Base-by-base conservation (phyloP, 805 yeast species). In the Hanseniaspora thailandica region DNA sequence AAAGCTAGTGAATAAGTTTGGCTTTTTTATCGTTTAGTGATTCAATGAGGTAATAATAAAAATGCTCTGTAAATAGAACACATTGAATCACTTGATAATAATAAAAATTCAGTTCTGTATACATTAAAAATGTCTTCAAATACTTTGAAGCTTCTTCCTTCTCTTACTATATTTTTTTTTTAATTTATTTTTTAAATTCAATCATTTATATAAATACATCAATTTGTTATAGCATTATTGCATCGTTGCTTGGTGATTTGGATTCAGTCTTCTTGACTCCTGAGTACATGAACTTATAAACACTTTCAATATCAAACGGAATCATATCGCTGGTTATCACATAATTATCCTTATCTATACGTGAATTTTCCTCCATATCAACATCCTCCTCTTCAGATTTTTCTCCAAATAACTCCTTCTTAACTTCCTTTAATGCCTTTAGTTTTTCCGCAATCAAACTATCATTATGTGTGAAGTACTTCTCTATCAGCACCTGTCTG, bases 341-440 rank as follows among this genome's bases (percentile, higher is more conserved):
- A 3, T 56, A 47, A 7, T 55, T 50, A 4, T 62, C 61, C n/a
- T 61, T 57, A n/a, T 52, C 57, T 26, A 52, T 54, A 9, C 40
- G 47, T 13, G 52, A 60, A 9, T 48, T 50, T 10, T 36, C 33
- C 1, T 49, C 54, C 23, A 55, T 58, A 22, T 54, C 58, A 31
- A 69, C 71, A 1, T 67, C 46, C 51, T 82, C 84, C 33, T 73
- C 71, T 39, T 72, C 74, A 0, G 82, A 79, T 13, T 26, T 34
- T 3, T 35, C 26, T 31, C 36, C 45, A 43, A 50, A 50, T 13
- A 50, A 20, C 15, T 34, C 35, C 45, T 50, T 50, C 25, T 50
- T 41, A 5, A 34, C 38, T n/a, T 50, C 26, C 22, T 50, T 50
- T 12, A 50, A 9, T n/a, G 38, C 13, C 17, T 50, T 43, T 26